Evolutionary conservation across 2,329 filamentous ascomycete genomes (phyloP).

Genomic region (Xylariaceae sp.): DNA sequence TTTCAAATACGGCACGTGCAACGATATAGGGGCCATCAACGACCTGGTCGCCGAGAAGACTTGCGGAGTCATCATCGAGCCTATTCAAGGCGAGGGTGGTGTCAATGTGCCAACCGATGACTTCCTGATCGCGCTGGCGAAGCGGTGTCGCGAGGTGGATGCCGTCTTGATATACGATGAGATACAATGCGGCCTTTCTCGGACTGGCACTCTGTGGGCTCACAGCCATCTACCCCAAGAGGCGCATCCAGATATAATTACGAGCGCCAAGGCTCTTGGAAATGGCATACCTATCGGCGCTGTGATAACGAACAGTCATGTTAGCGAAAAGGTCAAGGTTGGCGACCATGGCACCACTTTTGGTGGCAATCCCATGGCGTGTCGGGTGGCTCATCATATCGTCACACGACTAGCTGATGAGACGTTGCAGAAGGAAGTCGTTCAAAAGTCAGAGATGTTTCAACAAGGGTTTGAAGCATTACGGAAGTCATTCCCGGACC

Average conservation of each 20-base stretch:
- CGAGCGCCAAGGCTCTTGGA: constrained; percentile 90
- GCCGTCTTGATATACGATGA: constrained; percentile 93
- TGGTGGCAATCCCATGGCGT: constrained; percentile 85
- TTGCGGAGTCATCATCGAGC: constrained; percentile 92
- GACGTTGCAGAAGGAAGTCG: constrained; percentile 65
- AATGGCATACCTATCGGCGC: constrained; percentile 96
- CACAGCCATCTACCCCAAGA: constrained; percentile 67
- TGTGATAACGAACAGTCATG: constrained; percentile 56
- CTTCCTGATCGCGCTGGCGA: constrained; percentile 80
- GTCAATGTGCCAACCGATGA: constrained; percentile 78
- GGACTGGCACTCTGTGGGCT: constrained; percentile 89
- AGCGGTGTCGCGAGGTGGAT: constrained; percentile 79
- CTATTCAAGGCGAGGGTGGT: constrained; percentile 95
- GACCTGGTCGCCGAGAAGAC: constrained; percentile 78
- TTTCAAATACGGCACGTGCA: constrained; percentile 81
- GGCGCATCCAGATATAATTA: constrained; percentile 90
- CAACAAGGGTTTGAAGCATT: constrained; percentile 44
- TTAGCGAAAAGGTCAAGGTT: constrained; percentile 61
- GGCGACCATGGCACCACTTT: constrained; percentile 95
- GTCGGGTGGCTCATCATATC: constrained; percentile 80
- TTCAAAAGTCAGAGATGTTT: constrained; percentile 58
- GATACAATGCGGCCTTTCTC: constrained; percentile 89
- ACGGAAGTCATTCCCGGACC: constrained; percentile 53
- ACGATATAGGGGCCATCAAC: constrained; percentile 70
- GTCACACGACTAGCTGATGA: constrained; percentile 71